Percentiles rank a stretch among this genome's conserved stretches.
These are phyloP conservation scores for Raphanus raphanistrum DNA, from an alignment of 345 rosid species.

Conservation along the genomic window DNA sequence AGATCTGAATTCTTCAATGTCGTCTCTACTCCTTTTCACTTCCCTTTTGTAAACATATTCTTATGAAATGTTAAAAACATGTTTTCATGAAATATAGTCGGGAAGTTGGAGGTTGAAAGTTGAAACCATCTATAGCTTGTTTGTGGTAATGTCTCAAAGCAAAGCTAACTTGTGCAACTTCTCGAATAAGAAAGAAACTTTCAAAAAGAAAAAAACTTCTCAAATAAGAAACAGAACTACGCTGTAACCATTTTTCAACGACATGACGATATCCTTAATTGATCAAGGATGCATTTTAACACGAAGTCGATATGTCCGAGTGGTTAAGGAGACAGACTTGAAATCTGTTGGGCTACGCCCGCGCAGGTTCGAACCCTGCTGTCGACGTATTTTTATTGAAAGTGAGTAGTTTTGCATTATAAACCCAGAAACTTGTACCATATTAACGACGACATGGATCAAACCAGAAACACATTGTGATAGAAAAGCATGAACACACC, in stretches of 20 bases:
- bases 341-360: conserved; percentile 77
- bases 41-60: not conserved
- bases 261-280: conserved; percentile 89
- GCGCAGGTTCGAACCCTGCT: conserved; percentile 89
- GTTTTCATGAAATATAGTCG: not conserved
- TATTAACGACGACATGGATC: not conserved
- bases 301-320: conserved; percentile 88
- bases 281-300: conserved; percentile 70
- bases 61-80: not conserved
- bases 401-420: not conserved
- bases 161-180: not conserved
- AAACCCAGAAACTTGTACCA: not conserved
- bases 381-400: conserved; percentile 46
- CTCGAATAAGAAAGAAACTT: not conserved
- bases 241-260: not conserved
- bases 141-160: not conserved
- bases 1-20: not conserved
- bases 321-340: conserved; percentile 99
- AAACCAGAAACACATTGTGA: not conserved
- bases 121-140: conserved; percentile 4
- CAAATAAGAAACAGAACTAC: not conserved
- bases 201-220: not conserved
- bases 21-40: conserved; percentile 3
- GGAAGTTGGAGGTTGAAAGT: not conserved
- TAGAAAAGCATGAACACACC: not conserved